Evolutionary conservation across 2,329 filamentous ascomycete species (phyloP), one percentile per base, ranked within the genome.

Genomic region (Cordyceps pruinosa): DNA sequence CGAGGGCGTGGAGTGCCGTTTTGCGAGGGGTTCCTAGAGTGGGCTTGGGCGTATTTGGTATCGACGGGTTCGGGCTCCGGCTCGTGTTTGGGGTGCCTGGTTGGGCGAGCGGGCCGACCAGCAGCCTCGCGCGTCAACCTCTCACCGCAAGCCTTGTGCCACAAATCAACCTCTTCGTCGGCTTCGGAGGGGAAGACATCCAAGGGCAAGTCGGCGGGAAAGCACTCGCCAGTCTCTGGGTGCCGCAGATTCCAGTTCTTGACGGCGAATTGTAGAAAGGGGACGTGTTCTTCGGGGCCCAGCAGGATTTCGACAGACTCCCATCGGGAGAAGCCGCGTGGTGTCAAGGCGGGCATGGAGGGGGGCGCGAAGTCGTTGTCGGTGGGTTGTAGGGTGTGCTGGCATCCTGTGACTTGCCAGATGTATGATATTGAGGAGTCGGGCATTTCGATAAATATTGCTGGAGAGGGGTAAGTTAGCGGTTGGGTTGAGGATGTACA

Each of bases 231-330:
- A 0, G 91, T 90, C 44, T 84, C 82, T 0, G 88, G 88, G 65
- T 95, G 84, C 59, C 81, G 82, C 58, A 97, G 79, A 35, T 84
- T 79, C 81, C 91, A 97, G 61, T 88, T 78, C 60, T 81, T 80
- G 4, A 96, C 88, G 0, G 91, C 90, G 65, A 83, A 86, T 65
- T 94, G 90, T 25, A 99, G 72, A 65, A 91, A 93, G 0, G 84
- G 84, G 1, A 91, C 88, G 73, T 97, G 92, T 65, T 95, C 89
- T 63, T 94, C 87, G 0, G 94, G 94, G 2, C 86, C 89, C 2
- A 97, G 81, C 35, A 97, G 76, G 23, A 96, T 81, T 73, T 97
- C 90, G 56, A 97, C 88, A 0, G 89, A 90, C 75, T 96, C 88
- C 93, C 93, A 99, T 69, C 90, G 86, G 44, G 93, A 89, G 70